These are phyloP conservation scores for Penicillium paneum DNA, from an alignment of 2,329 filamentous ascomycete genomes.

Conservation along the genomic window DNA sequence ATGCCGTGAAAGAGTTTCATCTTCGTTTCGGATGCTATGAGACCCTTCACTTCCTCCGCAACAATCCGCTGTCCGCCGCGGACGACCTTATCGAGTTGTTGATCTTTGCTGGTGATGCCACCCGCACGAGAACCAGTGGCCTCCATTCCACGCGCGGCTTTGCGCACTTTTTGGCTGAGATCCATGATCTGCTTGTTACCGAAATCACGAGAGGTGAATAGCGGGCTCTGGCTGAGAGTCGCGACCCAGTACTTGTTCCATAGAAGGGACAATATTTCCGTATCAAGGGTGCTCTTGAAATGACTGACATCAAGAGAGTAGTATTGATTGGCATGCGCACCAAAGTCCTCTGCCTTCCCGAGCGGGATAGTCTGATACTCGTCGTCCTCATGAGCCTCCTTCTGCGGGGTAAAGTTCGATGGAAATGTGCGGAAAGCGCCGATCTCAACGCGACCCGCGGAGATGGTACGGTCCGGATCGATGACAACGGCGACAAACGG, in stretches of 20 bases:
- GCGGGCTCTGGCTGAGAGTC: conserved; percentile 84
- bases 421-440: conserved; percentile 94
- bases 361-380: conserved; percentile 65
- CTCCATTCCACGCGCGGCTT: conserved; percentile 52
- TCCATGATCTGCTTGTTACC: conserved; percentile 89
- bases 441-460: conserved; percentile 92
- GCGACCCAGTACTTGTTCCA: conserved; percentile 99
- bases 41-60: conserved; percentile 51
- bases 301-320: conserved; percentile 89
- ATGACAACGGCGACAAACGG: conserved; percentile 95
- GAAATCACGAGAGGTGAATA: conserved; percentile 90
- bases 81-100: conserved; percentile 52
- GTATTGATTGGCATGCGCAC: conserved; percentile 84
- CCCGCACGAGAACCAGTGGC: conserved; percentile 29
- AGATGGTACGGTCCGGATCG: conserved; percentile 92
- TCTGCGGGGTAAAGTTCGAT: conserved; percentile 62
- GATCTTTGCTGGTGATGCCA: conserved; percentile 39
- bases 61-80: conserved; percentile 57
- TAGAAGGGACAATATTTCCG: conserved; percentile 77
- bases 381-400: conserved; percentile 46
- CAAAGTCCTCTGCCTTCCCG: conserved; percentile 94
- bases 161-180: conserved; percentile 74
- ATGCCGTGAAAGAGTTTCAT: conserved; percentile 50
- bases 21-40: conserved; percentile 51
- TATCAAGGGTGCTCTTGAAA: conserved; percentile 90